Evolutionary conservation across 1,284 basidiomycete species (phyloP), one percentile per base, ranked within the genome.

Genomic region (Microstroma glucosiphilum): DNA sequence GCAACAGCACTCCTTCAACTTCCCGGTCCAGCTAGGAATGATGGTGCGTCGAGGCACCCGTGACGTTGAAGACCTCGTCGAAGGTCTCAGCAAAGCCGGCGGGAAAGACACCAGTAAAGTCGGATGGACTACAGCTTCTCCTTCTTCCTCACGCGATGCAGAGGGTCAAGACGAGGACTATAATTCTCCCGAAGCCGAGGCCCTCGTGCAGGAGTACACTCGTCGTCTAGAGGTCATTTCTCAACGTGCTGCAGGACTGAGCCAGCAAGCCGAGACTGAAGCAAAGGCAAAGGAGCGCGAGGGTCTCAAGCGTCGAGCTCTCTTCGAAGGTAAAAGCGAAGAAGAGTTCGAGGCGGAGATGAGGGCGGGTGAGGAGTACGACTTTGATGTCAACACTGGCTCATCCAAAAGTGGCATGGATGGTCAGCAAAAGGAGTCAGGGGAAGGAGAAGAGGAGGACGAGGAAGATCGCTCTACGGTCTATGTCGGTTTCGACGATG

Each of bases 1-100:
- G 81, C 94, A 96, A 88, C 93, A 93, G 86, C 93, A 92, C 84
- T 82, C 88, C 76, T 94, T 96, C 82, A 96, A 96, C 79, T 92
- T 90, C 55, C 92, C 91, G 0, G 85, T 90, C 6, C 90, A 93
- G 79, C 85, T 96, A 0, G 90, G 91, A 0, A 91, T 92, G 13
- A 83, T 78, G 76, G 75, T 23, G 2, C 51, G 25, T 19, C 51
- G 51, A 15, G 51, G 51, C 25, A 26, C 21, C 7, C n/a, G 61
- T 64, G 40, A 65, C 2, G 37, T 62, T 8, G 67, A 67, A 25
- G 65, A 63, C 0, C 60, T 73, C 13, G 21, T 23, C 17, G 13
- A 21, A 15, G 51, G 17, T 17, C n/a, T 19, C 3, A 17, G 26
- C 56, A 17, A 56, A 17, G 53, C 53, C n/a, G 37, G 19, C 7